Evolutionary conservation across 306 rosid species (phyloP).

Genomic region (Biancaea sappan): DNA sequence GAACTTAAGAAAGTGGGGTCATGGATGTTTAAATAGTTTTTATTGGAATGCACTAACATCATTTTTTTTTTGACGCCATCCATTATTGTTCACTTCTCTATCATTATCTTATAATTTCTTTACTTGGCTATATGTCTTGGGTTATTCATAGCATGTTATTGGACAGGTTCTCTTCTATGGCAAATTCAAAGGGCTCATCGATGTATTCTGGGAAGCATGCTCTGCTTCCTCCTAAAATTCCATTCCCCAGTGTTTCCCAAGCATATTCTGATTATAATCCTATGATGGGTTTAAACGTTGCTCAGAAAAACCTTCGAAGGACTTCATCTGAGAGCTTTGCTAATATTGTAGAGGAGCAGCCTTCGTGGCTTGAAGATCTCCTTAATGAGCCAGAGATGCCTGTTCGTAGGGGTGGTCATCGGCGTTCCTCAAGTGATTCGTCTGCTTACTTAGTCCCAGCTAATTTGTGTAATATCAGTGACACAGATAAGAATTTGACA

Average conservation of each 20-base stretch:
- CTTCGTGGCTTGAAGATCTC: slow-evolving; percentile 88
- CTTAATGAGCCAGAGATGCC: slow-evolving; percentile 84
- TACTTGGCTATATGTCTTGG: neutral
- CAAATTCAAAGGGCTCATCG: slow-evolving; percentile 68
- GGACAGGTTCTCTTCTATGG: slow-evolving; percentile 57
- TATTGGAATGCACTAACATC: neutral
- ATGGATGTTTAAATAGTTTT: neutral
- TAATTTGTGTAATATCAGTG: slow-evolving; percentile 43
- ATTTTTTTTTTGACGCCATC: neutral
- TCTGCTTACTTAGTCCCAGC: slow-evolving; percentile 56
- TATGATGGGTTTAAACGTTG: slow-evolving; percentile 52
- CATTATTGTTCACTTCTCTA: neutral
- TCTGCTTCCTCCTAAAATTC: slow-evolving; percentile 83
- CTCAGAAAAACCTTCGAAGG: slow-evolving; percentile 68
- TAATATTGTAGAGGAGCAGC: slow-evolving; percentile 70
- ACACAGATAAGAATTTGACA: slow-evolving; percentile 40
- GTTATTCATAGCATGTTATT: slow-evolving; percentile 15
- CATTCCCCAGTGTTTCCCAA: slow-evolving; percentile 68
- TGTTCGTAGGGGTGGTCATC: slow-evolving; percentile 72
- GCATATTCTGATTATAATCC: slow-evolving; percentile 62
- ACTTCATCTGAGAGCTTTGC: slow-evolving; percentile 73
- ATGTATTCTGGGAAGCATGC: slow-evolving; percentile 72
- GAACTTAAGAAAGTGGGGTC: neutral
- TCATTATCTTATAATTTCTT: neutral
- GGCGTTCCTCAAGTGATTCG: slow-evolving; percentile 85